Conservation (phyloP, 2,329 filamentous ascomycete genomes). For the Calonectria hawksworthii region DNA sequence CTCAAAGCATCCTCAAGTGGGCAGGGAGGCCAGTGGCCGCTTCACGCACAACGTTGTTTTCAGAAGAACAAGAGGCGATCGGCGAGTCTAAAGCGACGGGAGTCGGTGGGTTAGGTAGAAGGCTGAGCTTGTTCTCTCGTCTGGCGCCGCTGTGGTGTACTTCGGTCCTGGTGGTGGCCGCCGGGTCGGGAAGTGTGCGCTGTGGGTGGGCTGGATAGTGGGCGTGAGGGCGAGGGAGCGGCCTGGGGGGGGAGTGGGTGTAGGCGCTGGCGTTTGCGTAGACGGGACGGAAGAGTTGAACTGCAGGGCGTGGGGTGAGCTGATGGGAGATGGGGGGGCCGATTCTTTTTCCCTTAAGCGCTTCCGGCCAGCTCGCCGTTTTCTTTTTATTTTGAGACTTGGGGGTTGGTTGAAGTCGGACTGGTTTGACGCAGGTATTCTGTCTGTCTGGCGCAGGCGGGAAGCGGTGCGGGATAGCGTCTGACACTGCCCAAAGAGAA, state of each 20-base stretch:
- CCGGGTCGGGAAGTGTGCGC: slow-evolving; percentile 22
- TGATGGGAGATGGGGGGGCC: neutral
- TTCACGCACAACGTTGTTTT: slow-evolving; percentile 10
- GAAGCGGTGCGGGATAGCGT: slow-evolving; percentile 9
- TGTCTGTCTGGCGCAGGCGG: slow-evolving; percentile 3
- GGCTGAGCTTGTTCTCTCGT: slow-evolving; percentile 13
- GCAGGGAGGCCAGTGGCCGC: slow-evolving; percentile 25
- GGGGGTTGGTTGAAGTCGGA: slow-evolving; percentile 8
- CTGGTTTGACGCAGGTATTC: slow-evolving; percentile 15
- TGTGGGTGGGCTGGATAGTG: slow-evolving; percentile 4
- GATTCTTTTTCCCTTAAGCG: neutral
- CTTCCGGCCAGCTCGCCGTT: neutral
- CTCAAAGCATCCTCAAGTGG: slow-evolving; percentile 40
- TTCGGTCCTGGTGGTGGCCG: slow-evolving; percentile 1
- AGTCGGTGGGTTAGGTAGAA: slow-evolving; percentile 4
- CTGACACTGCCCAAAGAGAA: neutral
- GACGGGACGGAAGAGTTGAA: neutral
- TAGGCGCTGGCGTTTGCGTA: neutral
- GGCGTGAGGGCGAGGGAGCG: neutral
- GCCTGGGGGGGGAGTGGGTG: neutral
- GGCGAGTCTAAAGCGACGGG: slow-evolving; percentile 2
- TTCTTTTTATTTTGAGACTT: slow-evolving; percentile 1
- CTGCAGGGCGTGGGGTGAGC: slow-evolving; percentile 13
- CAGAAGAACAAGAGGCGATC: slow-evolving; percentile 11
- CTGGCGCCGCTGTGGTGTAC: slow-evolving; percentile 9